Base-by-base conservation (phyloP, 257 asterid species). In the Eucommia ulmoides region DNA sequence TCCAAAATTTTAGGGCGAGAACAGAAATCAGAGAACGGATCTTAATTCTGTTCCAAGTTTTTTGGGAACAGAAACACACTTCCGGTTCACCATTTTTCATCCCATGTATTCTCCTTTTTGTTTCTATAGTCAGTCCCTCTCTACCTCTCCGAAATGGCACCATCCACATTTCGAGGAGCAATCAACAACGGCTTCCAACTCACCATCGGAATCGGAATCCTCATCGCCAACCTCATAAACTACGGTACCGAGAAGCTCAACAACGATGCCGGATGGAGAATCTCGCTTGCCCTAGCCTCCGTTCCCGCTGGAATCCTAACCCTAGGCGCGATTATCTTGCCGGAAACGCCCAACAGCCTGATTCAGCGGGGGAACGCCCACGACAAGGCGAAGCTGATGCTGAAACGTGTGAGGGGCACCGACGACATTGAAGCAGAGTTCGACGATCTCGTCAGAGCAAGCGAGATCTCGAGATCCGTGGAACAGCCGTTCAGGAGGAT, bases 81-180 rank as follows among this genome's bases (percentile, higher is more conserved):
- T n/a, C n/a, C n/a, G n/a, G n/a, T n/a, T n/a, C n/a, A n/a, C n/a
- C n/a, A n/a, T n/a, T n/a, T n/a, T n/a, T n/a, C n/a, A n/a, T n/a
- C n/a, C n/a, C n/a, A n/a, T n/a, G n/a, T n/a, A n/a, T n/a, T n/a
- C n/a, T n/a, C n/a, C n/a, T n/a, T n/a, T n/a, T n/a, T n/a, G n/a
- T n/a, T n/a, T n/a, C n/a, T n/a, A n/a, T n/a, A 84, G 95, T 75
- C 95, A 11, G 95, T 81, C 0, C 95, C 95, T 23, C 35, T 84
- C 17, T 84, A 84, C 50, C 78, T 84, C 8, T 84, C 95, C 3
- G 95, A 84, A 65, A 84, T 84, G 91, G 84, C 95, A 4, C 95
- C 95, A 0, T 75, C 88, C 3, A 79, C 76, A 29, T 35, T 78
- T 51, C 56, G 95, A 29, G 95, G 95, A 38, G 84, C 77, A 9